Percentiles rank a stretch among this genome's conserved stretches.
Evolutionary conservation across 441 rosid genomes (phyloP).

Genomic region (Melastoma candidum): DNA sequence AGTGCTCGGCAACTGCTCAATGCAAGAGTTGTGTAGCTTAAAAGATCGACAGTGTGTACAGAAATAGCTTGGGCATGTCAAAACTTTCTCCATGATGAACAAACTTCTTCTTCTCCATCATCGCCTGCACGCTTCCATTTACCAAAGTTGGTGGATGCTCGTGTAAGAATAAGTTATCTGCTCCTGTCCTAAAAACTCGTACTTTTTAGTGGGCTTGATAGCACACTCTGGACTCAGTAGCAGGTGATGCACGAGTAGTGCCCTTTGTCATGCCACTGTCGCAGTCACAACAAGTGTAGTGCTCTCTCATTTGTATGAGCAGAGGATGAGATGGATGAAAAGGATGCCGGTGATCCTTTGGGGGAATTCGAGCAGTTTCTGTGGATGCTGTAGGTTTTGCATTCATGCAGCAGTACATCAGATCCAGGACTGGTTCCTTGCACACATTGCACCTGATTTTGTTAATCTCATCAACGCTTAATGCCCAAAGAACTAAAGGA

Average conservation of each 20-base stretch:
- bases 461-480: not conserved
- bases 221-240: constrained; percentile 4
- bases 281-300: constrained; percentile 4
- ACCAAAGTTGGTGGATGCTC: not conserved
- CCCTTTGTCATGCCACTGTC: constrained; percentile 2
- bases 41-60: constrained; percentile 1
- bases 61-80: not conserved
- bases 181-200: constrained; percentile 1
- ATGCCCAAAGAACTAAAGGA: not conserved
- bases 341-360: not conserved
- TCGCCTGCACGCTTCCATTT: not conserved
- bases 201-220: constrained; percentile 1
- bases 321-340: constrained; percentile 12
- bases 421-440: not conserved
- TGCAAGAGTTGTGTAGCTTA: constrained; percentile 1
- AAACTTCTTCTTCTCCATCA: not conserved
- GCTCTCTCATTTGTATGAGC: not conserved
- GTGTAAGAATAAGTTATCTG: not conserved
- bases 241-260: constrained; percentile 3
- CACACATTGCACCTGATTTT: not conserved
- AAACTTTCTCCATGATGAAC: constrained; percentile 2
- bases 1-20: constrained; percentile 3
- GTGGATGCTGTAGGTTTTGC: constrained; percentile 1
- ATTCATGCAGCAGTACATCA: not conserved
- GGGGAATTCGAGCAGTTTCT: constrained; percentile 2